A percentile compares a stretch with the other conserved stretches of the same genome.
phyloP scores from a whole-genome alignment of 2,329 filamentous ascomycete species.

The Aschersonia sp. region DNA sequence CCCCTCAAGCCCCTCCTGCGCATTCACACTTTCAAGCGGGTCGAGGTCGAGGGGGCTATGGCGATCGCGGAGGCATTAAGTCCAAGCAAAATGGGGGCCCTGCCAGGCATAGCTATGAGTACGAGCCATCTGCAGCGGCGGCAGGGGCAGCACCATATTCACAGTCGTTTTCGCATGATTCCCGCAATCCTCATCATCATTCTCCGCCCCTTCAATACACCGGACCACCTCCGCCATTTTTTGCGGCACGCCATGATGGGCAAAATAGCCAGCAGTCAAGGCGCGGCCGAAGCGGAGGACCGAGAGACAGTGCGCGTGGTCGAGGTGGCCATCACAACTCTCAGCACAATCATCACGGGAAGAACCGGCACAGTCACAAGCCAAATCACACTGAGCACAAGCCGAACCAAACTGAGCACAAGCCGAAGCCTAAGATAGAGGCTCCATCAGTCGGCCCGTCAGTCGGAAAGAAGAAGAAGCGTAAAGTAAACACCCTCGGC shows the following conservation, averaged over 20 bases:
- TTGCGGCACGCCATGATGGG: constrained; percentile 17
- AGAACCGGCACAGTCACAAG: constrained; percentile 18
- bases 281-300: constrained; percentile 18
- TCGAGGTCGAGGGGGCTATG: constrained; percentile 30
- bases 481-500: constrained; percentile 57
- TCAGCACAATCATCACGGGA: constrained; percentile 25
- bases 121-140: constrained; percentile 16
- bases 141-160: constrained; percentile 21
- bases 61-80: constrained; percentile 27
- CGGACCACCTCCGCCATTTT: constrained; percentile 22
- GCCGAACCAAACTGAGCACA: not conserved
- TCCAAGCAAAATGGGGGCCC: constrained; percentile 13
- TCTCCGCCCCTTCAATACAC: constrained; percentile 20
- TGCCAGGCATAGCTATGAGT: constrained; percentile 19
- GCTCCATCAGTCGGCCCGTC: constrained; percentile 31
- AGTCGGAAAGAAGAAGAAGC: constrained; percentile 53
- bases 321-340: constrained; percentile 17
- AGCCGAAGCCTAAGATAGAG: constrained; percentile 16
- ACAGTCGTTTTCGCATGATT: constrained; percentile 25
- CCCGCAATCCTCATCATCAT: constrained; percentile 22
- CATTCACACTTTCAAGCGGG: constrained; percentile 21
- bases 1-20: constrained; percentile 16
- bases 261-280: constrained; percentile 20
- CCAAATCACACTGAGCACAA: constrained; percentile 7
- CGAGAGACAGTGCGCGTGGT: constrained; percentile 26